Conservation (phyloP, 2,329 filamentous ascomycete genomes). For the Monosporascus sp. region DNA sequence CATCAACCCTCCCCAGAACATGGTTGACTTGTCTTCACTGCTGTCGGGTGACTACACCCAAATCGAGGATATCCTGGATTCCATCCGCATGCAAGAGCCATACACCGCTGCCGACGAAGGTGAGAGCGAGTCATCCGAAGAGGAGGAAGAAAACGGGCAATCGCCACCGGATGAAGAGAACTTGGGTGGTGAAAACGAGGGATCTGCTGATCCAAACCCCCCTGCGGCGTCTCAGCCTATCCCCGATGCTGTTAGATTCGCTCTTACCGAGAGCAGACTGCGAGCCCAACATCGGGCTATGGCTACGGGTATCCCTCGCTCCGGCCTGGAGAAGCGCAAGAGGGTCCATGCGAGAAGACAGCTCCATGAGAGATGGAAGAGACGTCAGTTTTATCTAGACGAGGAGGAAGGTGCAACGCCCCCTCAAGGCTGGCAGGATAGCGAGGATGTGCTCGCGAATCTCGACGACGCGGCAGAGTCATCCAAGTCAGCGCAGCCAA, state of each 20-base stretch:
- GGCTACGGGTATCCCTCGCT: slow-evolving; percentile 30
- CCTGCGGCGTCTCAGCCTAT: slow-evolving; percentile 4
- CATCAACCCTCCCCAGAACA: slow-evolving; percentile 26
- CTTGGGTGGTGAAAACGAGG: slow-evolving; percentile 12
- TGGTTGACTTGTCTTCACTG: slow-evolving; percentile 24
- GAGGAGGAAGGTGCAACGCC: slow-evolving; percentile 73
- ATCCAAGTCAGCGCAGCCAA: slow-evolving; percentile 36
- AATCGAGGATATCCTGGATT: slow-evolving; percentile 27
- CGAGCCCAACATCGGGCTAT: slow-evolving; percentile 31
- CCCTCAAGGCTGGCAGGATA: slow-evolving; percentile 59
- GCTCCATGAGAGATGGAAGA: slow-evolving; percentile 68
- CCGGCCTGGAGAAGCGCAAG: slow-evolving; percentile 34
- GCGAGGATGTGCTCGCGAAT: slow-evolving; percentile 50
- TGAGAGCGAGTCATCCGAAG: slow-evolving; percentile 22
- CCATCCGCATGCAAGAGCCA: slow-evolving; percentile 20
- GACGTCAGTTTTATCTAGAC: slow-evolving; percentile 76
- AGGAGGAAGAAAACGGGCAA: slow-evolving; percentile 17
- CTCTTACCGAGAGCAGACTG: slow-evolving; percentile 36
- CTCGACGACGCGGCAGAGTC: slow-evolving; percentile 35
- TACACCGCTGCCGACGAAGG: slow-evolving; percentile 12
- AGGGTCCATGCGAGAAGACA: slow-evolving; percentile 41
- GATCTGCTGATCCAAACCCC: slow-evolving; percentile 5
- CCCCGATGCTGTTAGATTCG: slow-evolving; percentile 23
- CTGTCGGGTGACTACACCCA: slow-evolving; percentile 24
- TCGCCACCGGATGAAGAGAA: slow-evolving; percentile 12